Evolutionary conservation across 2,329 filamentous ascomycete genomes (phyloP), one percentile per base, ranked within the genome.

Genomic region (Elsinoe fawcettii): DNA sequence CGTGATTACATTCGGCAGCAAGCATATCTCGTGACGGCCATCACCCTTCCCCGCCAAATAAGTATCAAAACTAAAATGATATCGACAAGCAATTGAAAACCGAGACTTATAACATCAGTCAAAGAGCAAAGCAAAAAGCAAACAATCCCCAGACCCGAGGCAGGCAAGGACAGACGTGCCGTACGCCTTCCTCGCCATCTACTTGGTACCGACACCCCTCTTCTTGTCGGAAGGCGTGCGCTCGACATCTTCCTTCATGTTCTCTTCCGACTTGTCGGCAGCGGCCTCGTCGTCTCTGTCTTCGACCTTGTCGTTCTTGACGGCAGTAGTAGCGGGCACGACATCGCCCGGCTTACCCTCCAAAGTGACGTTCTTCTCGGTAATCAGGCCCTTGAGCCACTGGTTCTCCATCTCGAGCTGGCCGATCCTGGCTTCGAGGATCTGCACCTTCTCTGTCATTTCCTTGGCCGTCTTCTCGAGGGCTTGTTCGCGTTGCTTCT

Each of bases 401-500:
- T 74, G 73, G 65, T 79, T 79, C 66, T 79, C 76, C 65, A 74
- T 77, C 69, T 79, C 76, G 37, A 79, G 70, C 64, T 78, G 73
- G 59, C 73, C 69, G 30, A 78, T 73, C 46, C 74, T 72, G 46
- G 70, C 67, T 65, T 78, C 75, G 56, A 77, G 69, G 12, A 67
- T 61, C 39, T 64, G 66, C 55, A 77, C 73, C 62, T 75, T 73
- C 59, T 78, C 76, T 32, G 69, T 69, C 74, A 78, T 78, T 55
- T 78, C 76, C 66, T 76, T 77, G 51, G 75, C 71, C 18, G 72
- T 72, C 69, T 77, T 75, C 70, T 79, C 76, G 43, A 79, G 72
- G 7, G 72, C 74, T 62, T 76, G 74, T 66, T 79, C 76, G 46
- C 76, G 74, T 66, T 78, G 75, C 74, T 79, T 79, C 75, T 79